phyloP scores from a whole-genome alignment of 306 rosid genomes.

The Ormosia semicastrata region DNA sequence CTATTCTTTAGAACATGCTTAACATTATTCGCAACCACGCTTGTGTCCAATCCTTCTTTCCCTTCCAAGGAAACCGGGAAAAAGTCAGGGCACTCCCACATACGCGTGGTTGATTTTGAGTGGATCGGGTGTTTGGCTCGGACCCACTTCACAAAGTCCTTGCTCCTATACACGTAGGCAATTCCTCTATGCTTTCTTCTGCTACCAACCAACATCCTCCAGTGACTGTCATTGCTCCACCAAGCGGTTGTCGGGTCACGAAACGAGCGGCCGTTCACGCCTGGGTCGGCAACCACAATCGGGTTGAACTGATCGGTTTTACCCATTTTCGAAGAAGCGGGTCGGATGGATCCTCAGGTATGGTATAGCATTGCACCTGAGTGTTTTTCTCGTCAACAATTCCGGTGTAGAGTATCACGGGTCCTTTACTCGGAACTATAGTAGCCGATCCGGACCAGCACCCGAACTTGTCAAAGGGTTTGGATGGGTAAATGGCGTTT shows the following conservation, averaged over 20 bases:
- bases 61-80: slow-evolving; percentile 52
- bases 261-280: slow-evolving; percentile 47
- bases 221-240: slow-evolving; percentile 48
- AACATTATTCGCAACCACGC: slow-evolving; percentile 26
- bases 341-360: slow-evolving; percentile 55
- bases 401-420: slow-evolving; percentile 78
- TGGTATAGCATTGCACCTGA: slow-evolving; percentile 69
- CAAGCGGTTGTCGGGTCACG: slow-evolving; percentile 93
- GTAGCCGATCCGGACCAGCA: slow-evolving; percentile 97
- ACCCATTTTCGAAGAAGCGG: slow-evolving; percentile 59
- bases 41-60: slow-evolving; percentile 49
- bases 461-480: slow-evolving; percentile 73
- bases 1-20: slow-evolving; percentile 74
- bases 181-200: slow-evolving; percentile 51
- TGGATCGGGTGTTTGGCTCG: slow-evolving; percentile 73
- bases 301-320: slow-evolving; percentile 67
- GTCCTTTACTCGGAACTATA: slow-evolving; percentile 58
- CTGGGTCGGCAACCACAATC: slow-evolving; percentile 11
- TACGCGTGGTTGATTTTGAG: slow-evolving; percentile 48
- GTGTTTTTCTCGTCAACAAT: slow-evolving; percentile 27
- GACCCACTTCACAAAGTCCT: slow-evolving; percentile 56
- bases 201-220: slow-evolving; percentile 68
- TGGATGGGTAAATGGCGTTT: slow-evolving; percentile 58
- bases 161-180: slow-evolving; percentile 62
- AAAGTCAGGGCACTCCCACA: slow-evolving; percentile 96